A percentile compares a stretch with the other conserved stretches of the same genome.
phyloP scores from a whole-genome alignment of 192 early-diverging fungal genomes.

The Coemansia sp. region DNA sequence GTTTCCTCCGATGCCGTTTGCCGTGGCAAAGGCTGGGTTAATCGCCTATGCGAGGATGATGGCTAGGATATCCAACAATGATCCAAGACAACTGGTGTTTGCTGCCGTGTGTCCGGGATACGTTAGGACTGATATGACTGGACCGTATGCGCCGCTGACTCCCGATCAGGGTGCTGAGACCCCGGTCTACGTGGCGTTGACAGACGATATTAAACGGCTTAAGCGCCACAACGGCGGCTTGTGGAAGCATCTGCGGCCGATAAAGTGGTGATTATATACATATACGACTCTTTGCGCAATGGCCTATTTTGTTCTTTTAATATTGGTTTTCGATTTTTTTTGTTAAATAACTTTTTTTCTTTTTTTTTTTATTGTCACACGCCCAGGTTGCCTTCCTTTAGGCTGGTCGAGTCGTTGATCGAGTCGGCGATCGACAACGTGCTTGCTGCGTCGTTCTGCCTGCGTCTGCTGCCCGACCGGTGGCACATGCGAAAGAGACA shows the following conservation, averaged over 20 bases:
- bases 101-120: conserved; percentile 53
- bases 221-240: conserved; percentile 43
- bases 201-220: conserved; percentile 32
- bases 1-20: conserved; percentile 54
- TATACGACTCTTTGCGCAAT: neutral
- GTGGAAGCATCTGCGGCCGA: conserved; percentile 44
- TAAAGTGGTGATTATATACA: conserved; percentile 36
- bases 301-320: neutral
- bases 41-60: conserved; percentile 50
- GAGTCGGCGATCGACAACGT: conserved; percentile 5
- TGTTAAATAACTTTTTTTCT: neutral
- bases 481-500: too few relatives aligned
- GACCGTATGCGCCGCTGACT: conserved; percentile 41
- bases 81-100: conserved; percentile 40
- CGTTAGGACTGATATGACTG: conserved; percentile 44
- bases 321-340: neutral
- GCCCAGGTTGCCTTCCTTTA: conserved; percentile 23
- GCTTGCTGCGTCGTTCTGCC: neutral
- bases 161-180: conserved; percentile 52
- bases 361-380: neutral
- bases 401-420: conserved; percentile 4
- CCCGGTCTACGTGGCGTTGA: conserved; percentile 41
- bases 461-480: neutral
- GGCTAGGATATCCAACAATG: conserved; percentile 18
- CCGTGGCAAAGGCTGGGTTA: conserved; percentile 49